These are phyloP conservation scores for Aureobasidium lini DNA, from an alignment of 2,329 filamentous ascomycete genomes.

Conservation along the genomic window DNA sequence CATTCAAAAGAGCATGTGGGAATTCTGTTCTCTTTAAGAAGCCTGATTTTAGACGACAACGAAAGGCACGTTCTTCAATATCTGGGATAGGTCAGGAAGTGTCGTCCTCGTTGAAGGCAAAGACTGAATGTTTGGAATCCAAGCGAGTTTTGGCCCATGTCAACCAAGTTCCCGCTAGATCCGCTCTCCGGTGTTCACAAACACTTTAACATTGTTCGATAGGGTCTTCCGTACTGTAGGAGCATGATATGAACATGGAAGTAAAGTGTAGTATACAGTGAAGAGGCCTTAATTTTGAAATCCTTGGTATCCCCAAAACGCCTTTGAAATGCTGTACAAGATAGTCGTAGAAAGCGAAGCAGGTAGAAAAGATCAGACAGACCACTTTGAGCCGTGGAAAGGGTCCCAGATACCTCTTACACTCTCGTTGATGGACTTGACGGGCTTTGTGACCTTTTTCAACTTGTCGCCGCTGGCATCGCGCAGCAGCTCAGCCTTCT, in stretches of 20 bases:
- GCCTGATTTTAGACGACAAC: no score
- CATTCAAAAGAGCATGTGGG: no score
- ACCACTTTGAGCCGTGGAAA: slow-evolving; percentile 50
- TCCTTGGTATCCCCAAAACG: slow-evolving; percentile 12
- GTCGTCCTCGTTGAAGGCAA: no score
- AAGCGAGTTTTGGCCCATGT: no score
- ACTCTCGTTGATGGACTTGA: slow-evolving; percentile 55
- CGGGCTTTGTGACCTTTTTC: slow-evolving; percentile 50
- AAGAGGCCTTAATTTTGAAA: slow-evolving; percentile 1
- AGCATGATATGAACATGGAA: background rate
- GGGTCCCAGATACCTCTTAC: slow-evolving; percentile 60
- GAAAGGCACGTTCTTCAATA: no score
- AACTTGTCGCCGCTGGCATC: slow-evolving; percentile 71
- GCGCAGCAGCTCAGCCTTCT: slow-evolving; percentile 68
- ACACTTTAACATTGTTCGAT: no score
- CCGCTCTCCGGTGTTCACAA: no score
- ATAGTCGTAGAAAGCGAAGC: background rate
- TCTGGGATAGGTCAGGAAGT: no score
- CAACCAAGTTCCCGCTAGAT: no score
- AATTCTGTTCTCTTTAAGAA: no score
- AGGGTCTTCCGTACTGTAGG: background rate
- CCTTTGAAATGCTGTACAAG: slow-evolving; percentile 15
- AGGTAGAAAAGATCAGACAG: slow-evolving; percentile 31
- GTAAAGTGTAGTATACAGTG: slow-evolving; percentile 2
- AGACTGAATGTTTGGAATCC: no score